Conservation (phyloP, 176 grass and related monocot genomes). For the Raddia distichophylla region DNA sequence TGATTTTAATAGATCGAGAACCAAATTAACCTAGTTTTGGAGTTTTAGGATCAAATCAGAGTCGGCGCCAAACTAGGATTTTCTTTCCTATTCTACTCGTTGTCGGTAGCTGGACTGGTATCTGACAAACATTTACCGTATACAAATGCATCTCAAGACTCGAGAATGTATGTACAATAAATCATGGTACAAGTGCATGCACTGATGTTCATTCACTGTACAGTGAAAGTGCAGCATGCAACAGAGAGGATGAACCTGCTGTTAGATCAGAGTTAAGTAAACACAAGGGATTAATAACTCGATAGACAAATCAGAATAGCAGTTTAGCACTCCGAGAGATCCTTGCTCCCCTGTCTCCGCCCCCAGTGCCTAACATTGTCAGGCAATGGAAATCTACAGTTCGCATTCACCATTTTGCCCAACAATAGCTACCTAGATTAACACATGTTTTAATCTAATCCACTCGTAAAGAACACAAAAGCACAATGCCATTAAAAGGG, state of each 20-base stretch:
- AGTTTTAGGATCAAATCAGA: no score
- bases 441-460: neutral
- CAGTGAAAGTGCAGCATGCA: neutral
- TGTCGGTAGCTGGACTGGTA: neutral
- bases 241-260: constrained; percentile 17
- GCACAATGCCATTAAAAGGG: neutral
- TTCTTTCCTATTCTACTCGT: neutral
- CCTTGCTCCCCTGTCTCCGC: neutral
- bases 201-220: constrained; percentile 27
- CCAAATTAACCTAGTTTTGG: no score
- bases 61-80: no score
- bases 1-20: no score
- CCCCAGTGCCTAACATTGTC: neutral
- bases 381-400: no score
- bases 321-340: neutral
- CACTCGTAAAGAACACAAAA: constrained; percentile 17
- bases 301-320: neutral
- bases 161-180: neutral
- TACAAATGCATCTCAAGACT: neutral
- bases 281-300: neutral
- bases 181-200: constrained; percentile 30
- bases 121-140: neutral
- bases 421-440: neutral
- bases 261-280: neutral
- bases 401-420: neutral